Base-by-base conservation (phyloP, 805 yeast species). In the Ogataea neopini region DNA sequence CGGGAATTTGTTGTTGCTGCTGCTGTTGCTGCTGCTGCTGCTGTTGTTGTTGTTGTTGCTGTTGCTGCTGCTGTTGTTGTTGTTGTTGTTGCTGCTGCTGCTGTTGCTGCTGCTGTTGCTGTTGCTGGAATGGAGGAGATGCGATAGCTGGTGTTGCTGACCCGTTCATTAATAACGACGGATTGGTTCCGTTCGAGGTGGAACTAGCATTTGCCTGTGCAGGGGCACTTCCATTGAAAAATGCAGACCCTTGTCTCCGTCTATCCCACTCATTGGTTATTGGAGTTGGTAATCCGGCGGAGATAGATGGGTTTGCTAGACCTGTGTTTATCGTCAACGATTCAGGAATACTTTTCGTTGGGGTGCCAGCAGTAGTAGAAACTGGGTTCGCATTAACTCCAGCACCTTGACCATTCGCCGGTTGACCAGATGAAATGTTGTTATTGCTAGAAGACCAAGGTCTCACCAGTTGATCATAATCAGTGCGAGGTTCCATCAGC, bases 221-320 rank as follows among this genome's bases (percentile, higher is more conserved):
- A 4, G 44, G 15, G 7, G 46, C 32, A n/a, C 25, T 40, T 9
- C 56, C 58, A 52, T 66, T 74, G 67, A 78, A 79, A 59, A 79
- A 79, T 13, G 77, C 76, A 28, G 81, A 75, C 9, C 77, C 70
- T 39, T 78, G 75, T 69, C 83, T 72, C 67, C 82, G 71, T 57
- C 80, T 72, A 51, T 75, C 73, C 77, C 78, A 73, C 15, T 53
- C 59, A 39, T 50, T 59, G 2, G 64, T 47, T n/a, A 67, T 56
- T n/a, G 64, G 57, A 2, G 66, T 59, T n/a, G 66, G 57, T 15
- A 59, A 46, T 32, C 57, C 60, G 34, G 61, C 51, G 32, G 61
- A 59, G 20, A 58, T 40, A 10, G 62, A 50, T 9, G 62, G 29
- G 4, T 54, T 29, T 4, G 57, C 44, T 17, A 59, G 37, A n/a